Evolutionary conservation across 345 rosid genomes (phyloP).

Genomic region (Populus simonii): DNA sequence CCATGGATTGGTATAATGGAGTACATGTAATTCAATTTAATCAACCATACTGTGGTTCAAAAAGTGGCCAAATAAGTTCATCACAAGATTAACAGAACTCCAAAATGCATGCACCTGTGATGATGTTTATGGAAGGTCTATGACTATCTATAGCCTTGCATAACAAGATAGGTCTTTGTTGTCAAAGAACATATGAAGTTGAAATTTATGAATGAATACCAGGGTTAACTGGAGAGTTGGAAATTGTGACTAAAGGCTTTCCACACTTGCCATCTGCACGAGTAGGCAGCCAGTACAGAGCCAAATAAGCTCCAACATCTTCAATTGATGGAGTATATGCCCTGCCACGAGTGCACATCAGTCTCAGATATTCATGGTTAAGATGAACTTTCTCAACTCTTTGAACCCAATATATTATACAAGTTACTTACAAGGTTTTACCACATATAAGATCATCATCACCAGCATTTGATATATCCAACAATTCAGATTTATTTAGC

Average conservation of each 20-base stretch:
- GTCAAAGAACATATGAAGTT: not conserved
- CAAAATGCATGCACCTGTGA: not conserved
- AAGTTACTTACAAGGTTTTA: constrained; percentile 63
- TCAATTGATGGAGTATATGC: constrained; percentile 76
- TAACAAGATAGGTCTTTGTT: not conserved
- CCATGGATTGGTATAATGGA: not conserved
- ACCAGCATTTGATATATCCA: constrained; percentile 46
- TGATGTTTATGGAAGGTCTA: not conserved
- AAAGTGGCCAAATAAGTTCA: not conserved
- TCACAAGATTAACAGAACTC: not conserved
- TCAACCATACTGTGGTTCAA: not conserved
- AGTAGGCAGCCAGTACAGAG: constrained; percentile 75
- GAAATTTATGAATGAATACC: constrained; percentile 39
- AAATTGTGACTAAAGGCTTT: constrained; percentile 66
- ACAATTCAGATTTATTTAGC: constrained; percentile 54
- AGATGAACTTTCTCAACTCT: constrained; percentile 7
- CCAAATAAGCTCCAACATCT: constrained; percentile 80
- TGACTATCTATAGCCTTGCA: not conserved
- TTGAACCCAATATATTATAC: constrained; percentile 8
- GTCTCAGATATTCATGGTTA: not conserved
- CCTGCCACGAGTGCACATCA: constrained; percentile 40
- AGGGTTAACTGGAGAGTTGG: constrained; percentile 72
- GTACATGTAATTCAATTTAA: not conserved
- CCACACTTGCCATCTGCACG: constrained; percentile 88
- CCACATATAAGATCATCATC: constrained; percentile 52